Evolutionary conservation across 441 rosid genomes (phyloP), one percentile per base, ranked within the genome.

Genomic region (Raphanus hybrid): DNA sequence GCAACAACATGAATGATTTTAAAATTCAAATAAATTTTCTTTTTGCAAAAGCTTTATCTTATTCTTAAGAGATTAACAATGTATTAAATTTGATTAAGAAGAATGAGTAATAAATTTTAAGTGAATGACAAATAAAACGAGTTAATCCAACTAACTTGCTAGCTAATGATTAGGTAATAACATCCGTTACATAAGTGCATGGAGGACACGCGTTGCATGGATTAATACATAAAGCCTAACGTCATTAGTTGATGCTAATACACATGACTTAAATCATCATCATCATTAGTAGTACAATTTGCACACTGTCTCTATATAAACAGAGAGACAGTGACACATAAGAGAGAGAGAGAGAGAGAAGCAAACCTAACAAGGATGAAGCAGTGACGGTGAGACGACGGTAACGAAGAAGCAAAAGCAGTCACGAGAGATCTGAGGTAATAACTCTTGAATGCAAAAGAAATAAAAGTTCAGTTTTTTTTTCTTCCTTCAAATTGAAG

Each of bases 361-460:
- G 54, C 60, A 61, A 26, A 62, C 58, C 55, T 43, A 61, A 34
- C 75, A 70, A 66, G 67, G 59, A 71, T 61, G 70, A 71, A 41
- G 60, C 15, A 69, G 79, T 80, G 78, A 73, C 78, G 82, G 82
- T 69, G 78, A 74, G 71, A 69, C 52, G 71, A 74, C 78, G 67
- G 75, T 78, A 78, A 73, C 81, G 65, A 73, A 65, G 74, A 72
- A 71, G 57, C 69, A 72, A 41, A 59, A 8, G 4, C 32, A 66
- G 77, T 80, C 83, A 80, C 83, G 83, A 80, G 83, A 76, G 76
- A 71, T 76, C 77, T 76, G 77, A 66, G 77, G 77, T 75, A 26
- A 29, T 75, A 32, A 27, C 71, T 75, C 64, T 79, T 75, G 60
- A 79, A 75, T 58, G 59, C 3, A 11, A 65, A 34, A 57, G 20